phyloP scores from a whole-genome alignment of 805 yeast species.

The Pichia cephalocereana region DNA sequence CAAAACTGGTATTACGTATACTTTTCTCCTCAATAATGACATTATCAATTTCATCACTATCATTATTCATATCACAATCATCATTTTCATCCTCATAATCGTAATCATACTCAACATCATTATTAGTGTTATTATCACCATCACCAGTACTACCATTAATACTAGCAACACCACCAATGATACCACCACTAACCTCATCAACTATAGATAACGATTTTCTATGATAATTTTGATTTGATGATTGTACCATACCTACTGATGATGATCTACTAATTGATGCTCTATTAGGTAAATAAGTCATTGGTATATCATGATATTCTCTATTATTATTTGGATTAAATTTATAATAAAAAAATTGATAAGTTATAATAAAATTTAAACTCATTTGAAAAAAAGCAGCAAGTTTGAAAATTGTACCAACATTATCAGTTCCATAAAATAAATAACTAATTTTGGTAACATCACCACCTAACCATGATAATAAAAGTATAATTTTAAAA shows the following conservation, averaged over 20 bases:
- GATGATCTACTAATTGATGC: conserved; percentile 3
- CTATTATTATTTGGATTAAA: conserved; percentile 6
- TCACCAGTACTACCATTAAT: neutral
- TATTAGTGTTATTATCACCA: neutral
- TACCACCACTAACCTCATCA: neutral
- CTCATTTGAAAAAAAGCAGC: conserved; percentile 75
- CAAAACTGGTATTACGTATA: neutral
- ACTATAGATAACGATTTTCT: conserved; percentile 2
- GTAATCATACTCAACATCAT: neutral
- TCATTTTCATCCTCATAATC: neutral
- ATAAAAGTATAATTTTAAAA: conserved; percentile 61
- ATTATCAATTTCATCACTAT: neutral
- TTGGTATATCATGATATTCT: neutral
- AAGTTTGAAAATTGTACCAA: conserved; percentile 52
- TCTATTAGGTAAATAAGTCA: conserved; percentile 3
- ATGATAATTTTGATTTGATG: conserved; percentile 9
- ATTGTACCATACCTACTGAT: conserved; percentile 3
- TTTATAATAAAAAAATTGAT: conserved; percentile 60
- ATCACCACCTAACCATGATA: conserved; percentile 90
- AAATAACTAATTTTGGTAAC: conserved; percentile 65
- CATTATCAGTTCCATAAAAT: conserved; percentile 64
- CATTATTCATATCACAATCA: too few species aligned
- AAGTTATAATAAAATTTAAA: conserved; percentile 63
- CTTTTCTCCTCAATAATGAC: neutral
- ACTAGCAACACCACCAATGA: neutral